phyloP scores from a whole-genome alignment of 495 filamentous ascomycete species.

The Tuber borchii region DNA sequence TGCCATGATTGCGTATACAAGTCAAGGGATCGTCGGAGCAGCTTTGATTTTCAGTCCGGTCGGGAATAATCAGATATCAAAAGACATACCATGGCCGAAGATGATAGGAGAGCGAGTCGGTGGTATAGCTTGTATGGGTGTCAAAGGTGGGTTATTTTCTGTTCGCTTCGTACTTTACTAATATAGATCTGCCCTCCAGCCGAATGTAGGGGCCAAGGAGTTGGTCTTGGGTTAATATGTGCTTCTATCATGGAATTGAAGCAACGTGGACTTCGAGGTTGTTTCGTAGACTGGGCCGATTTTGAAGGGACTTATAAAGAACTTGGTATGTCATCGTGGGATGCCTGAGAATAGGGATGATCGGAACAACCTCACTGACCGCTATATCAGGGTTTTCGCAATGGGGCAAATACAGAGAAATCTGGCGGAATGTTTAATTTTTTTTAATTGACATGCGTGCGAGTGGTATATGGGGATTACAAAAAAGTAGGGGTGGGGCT shows the following conservation, averaged over 20 bases:
- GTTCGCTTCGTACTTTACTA: not conserved
- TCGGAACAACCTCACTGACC: not conserved
- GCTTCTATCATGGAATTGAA: conserved; percentile 43
- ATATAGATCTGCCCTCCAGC: conserved; percentile 14
- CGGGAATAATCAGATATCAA: conserved; percentile 50
- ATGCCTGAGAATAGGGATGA: conserved; percentile 31
- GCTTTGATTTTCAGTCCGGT: conserved; percentile 53
- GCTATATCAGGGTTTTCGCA: conserved; percentile 41
- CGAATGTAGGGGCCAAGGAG: conserved; percentile 38
- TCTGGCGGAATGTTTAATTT: conserved; percentile 42
- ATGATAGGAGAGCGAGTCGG: conserved; percentile 53
- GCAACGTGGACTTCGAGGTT: conserved; percentile 43
- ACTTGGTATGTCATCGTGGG: conserved; percentile 29
- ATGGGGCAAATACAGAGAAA: conserved; percentile 46
- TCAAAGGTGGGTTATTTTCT: conserved; percentile 46
- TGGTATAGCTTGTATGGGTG: conserved; percentile 57
- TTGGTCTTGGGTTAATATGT: conserved; percentile 39
- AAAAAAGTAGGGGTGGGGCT: conserved; percentile 5
- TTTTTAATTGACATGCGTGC: conserved; percentile 10
- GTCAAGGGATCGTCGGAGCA: conserved; percentile 48
- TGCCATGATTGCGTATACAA: conserved; percentile 40
- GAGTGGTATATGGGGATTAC: conserved; percentile 7
- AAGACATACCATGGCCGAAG: conserved; percentile 56
- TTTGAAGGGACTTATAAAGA: conserved; percentile 40
- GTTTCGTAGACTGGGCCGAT: conserved; percentile 44